Conservation (phyloP, 2,329 filamentous ascomycete genomes). For the Pyrenophora seminiperda region DNA sequence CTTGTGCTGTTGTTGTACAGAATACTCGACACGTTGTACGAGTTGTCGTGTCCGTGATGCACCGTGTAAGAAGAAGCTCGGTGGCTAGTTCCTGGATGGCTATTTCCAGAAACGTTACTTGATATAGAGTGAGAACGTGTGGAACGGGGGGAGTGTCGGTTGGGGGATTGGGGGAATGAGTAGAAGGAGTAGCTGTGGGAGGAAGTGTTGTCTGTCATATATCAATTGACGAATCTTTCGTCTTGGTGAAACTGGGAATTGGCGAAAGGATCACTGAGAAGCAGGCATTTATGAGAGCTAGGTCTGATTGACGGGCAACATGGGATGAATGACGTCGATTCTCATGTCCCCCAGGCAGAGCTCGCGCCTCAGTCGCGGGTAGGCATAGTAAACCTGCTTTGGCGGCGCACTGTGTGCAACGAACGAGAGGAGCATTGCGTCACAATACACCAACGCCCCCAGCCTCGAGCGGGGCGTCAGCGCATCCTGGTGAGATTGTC, state of each 20-base stretch:
- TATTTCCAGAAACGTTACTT: slow-evolving; percentile 42
- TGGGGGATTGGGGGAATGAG: slow-evolving; percentile 58
- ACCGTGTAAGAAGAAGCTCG: slow-evolving; percentile 17
- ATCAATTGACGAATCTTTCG: slow-evolving; percentile 47
- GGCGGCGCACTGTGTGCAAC: slow-evolving; percentile 33
- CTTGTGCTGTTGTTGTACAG: slow-evolving; percentile 34
- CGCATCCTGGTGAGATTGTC: slow-evolving; percentile 29
- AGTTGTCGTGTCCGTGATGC: slow-evolving; percentile 37
- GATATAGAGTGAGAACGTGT: slow-evolving; percentile 48
- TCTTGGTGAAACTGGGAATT: slow-evolving; percentile 33
- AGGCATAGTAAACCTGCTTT: slow-evolving; percentile 48
- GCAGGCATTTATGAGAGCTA: slow-evolving; percentile 41
- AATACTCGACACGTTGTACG: slow-evolving; percentile 38
- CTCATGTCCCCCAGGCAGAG: slow-evolving; percentile 31
- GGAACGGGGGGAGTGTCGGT: slow-evolving; percentile 48
- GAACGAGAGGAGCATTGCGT: slow-evolving; percentile 42
- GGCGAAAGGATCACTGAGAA: slow-evolving; percentile 3
- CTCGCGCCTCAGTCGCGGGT: slow-evolving; percentile 40
- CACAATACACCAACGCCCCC: slow-evolving; percentile 31
- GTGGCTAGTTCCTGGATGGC: slow-evolving; percentile 32
- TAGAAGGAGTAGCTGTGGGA: slow-evolving; percentile 57
- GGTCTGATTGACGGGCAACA: slow-evolving; percentile 20
- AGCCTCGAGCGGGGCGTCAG: slow-evolving; percentile 43
- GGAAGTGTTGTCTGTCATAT: slow-evolving; percentile 57
- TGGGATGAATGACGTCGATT: slow-evolving; percentile 45